Conservation (phyloP, 192 early-diverging fungal species). For the Linnemannia schmuckeri region DNA sequence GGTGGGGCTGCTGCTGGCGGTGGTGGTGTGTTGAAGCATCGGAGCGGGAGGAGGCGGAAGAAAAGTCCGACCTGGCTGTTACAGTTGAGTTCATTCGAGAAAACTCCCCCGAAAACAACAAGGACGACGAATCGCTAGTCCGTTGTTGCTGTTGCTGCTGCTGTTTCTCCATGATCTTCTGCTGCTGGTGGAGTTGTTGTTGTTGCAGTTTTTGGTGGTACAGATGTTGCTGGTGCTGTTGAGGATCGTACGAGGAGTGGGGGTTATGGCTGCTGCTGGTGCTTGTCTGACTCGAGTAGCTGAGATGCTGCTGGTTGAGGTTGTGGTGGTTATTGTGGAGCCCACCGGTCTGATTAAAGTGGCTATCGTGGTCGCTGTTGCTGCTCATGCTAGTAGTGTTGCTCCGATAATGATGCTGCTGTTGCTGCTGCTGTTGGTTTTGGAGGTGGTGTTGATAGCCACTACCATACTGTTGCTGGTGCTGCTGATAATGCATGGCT, state of each 20-base stretch:
- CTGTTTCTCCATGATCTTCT: not conserved
- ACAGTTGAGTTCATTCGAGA: conserved; percentile 1
- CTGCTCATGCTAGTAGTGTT: conserved; percentile 8
- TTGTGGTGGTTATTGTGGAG: not conserved
- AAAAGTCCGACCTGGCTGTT: conserved; percentile 5
- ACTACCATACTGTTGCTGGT: conserved; percentile 4
- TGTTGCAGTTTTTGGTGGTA: not conserved
- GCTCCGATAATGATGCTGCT: conserved; percentile 5
- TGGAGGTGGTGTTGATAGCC: not conserved
- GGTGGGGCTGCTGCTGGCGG: not conserved
- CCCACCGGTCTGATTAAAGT: conserved; percentile 6
- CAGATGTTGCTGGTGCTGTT: conserved; percentile 9
- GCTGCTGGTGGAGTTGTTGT: not conserved
- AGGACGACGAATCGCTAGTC: not conserved
- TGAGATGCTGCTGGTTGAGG: not conserved
- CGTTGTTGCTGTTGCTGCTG: conserved; percentile 1
- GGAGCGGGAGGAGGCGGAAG: not conserved
- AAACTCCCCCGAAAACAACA: not conserved
- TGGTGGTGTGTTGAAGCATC: not conserved
- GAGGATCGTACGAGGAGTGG: conserved; percentile 1
- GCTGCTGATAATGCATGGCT: conserved; percentile 1
- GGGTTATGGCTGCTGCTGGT: conserved; percentile 9
- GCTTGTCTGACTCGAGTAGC: conserved; percentile 11
- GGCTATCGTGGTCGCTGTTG: conserved; percentile 11
- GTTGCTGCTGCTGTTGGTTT: not conserved